Evolutionary conservation across 768 basidiomycete genomes (phyloP).

Genomic region (Podaxis sp.): DNA sequence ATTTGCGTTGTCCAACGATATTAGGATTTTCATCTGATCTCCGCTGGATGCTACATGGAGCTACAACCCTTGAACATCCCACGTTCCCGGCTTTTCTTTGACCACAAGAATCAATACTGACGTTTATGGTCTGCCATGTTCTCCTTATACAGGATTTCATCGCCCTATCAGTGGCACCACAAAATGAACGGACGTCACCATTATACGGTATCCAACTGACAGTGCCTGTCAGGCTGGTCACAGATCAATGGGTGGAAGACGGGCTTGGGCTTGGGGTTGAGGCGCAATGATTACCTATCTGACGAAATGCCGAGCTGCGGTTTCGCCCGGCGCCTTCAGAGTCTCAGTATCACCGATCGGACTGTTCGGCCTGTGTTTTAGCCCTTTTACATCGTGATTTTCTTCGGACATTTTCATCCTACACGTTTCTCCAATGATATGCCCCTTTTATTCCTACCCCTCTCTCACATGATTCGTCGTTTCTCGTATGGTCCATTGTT

Average conservation of each 20-base stretch:
- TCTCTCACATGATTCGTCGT: no score
- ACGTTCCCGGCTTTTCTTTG: background rate
- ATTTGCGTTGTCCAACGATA: background rate
- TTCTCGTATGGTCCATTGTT: no score
- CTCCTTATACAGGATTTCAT: conserved; percentile 48
- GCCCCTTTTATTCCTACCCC: background rate
- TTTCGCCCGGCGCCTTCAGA: background rate
- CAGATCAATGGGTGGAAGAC: conserved; percentile 39
- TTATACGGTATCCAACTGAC: conserved; percentile 35
- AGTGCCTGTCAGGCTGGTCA: conserved; percentile 54
- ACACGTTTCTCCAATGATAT: background rate
- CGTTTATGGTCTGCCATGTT: background rate
- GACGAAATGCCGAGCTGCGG: background rate
- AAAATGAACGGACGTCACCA: conserved; percentile 28
- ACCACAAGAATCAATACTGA: conserved; percentile 1
- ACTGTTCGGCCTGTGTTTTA: background rate
- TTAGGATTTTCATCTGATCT: background rate
- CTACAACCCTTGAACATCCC: background rate
- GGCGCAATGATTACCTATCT: background rate
- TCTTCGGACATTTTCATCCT: no score
- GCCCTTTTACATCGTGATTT: no score
- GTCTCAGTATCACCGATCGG: background rate
- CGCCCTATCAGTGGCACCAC: conserved; percentile 41
- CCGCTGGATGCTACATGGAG: background rate
- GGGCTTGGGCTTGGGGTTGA: background rate